Percentiles rank a stretch among this genome's conserved stretches.
Evolutionary conservation across 1,284 basidiomycete species (phyloP).

Genomic region (Fomitopsis palustris): DNA sequence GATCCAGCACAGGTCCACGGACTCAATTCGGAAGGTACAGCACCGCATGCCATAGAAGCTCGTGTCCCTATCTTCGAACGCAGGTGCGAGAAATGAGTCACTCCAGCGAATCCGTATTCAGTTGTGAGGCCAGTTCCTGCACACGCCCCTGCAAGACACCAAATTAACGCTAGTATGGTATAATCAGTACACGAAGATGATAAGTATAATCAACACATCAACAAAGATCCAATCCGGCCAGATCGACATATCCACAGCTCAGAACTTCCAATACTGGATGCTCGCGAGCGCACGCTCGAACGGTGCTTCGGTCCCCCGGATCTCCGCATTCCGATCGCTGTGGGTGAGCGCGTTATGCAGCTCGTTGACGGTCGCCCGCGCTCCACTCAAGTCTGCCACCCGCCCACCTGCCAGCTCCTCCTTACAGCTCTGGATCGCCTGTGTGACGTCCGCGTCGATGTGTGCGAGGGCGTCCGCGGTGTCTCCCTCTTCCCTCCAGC

Average conservation of each 20-base stretch:
- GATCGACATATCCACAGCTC: conserved; percentile 13
- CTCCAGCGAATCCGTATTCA: neutral
- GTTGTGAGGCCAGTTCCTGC: neutral
- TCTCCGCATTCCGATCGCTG: conserved; percentile 46
- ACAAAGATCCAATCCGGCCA: neutral
- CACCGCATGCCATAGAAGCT: neutral
- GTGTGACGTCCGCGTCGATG: conserved; percentile 70
- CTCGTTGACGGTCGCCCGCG: conserved; percentile 44
- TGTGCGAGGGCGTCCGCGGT: conserved; percentile 55
- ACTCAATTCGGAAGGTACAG: neutral
- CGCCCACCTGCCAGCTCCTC: conserved; percentile 62
- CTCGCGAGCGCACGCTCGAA: conserved; percentile 60
- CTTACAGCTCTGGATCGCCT: conserved; percentile 76
- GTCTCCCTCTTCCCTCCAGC: conserved; percentile 58
- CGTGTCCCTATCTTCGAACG: neutral
- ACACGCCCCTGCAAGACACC: neutral
- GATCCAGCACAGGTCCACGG: neutral
- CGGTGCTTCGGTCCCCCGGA: conserved; percentile 68
- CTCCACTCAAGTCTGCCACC: conserved; percentile 41
- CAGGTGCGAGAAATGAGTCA: neutral
- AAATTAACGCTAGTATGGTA: neutral
- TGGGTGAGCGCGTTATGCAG: conserved; percentile 48
- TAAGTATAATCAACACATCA: neutral
- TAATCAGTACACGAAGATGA: neutral
- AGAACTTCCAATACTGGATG: conserved; percentile 60